Base-by-base conservation (phyloP, 1,139 yeast species). In the Taphrina pruni region DNA sequence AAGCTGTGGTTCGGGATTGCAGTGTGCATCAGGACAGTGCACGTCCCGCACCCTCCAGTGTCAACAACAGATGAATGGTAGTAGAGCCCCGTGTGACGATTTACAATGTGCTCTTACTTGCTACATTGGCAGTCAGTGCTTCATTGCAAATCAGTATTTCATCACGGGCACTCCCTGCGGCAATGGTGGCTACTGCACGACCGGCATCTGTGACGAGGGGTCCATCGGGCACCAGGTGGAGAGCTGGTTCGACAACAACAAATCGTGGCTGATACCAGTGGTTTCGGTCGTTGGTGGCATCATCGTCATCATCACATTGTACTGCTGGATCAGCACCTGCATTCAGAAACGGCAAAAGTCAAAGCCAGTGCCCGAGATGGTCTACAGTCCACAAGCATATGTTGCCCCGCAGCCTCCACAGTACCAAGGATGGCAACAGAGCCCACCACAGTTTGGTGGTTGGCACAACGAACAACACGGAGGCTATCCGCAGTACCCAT, bases 81-180 rank as follows among this genome's bases (percentile, higher is more conserved):
- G 61, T 20, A 21, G 68, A 12, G 60, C 71, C 21, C 79, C 80
- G 0, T 79, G 81, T 65, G 72, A 71, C 54, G 77, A 76, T 70
- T 75, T 74, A 62, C 73, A 77, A n/a, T 79, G 81, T 67, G 75
- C 72, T 55, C 69, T 79, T 41, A 73, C 78, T 0, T 79, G 81
- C 66, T 73, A 74, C 21, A 78, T 77, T 52, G 58, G 76, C 77
- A 35, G 66, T 71, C 50, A 56, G 72, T 74, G 36, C 79, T 81
- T 68, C 73, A 77, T 67, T 70, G 73, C 78, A 12, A 71, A 74
- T 43, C 80, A 79, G 72, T 76, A 77, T 73, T 79, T 78, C 69
- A 69, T 79, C 66, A 81, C 79, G 65, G 81, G 81, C 41, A 79
- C 81, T 8, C 80, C 80, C 4, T 79, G 81, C 70, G 73, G 74